Evolutionary conservation across 805 yeast genomes (phyloP), one percentile per base, ranked within the genome.

Genomic region (Wickerhamiella qilinensis): DNA sequence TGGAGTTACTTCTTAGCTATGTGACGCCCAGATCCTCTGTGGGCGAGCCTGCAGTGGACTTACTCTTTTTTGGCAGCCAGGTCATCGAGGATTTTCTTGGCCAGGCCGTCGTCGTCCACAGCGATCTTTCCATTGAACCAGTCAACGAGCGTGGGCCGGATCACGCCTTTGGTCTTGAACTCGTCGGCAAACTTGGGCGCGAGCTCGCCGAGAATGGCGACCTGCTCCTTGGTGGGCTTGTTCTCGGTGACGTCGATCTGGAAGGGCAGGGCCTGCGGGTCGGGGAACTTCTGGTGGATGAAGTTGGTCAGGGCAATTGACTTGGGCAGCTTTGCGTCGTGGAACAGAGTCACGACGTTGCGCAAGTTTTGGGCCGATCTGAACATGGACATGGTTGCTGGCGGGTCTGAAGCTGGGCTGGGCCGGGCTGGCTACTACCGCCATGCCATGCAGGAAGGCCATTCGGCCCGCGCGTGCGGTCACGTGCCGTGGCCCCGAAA

Each of bases 61-160:
- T 30, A 6, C n/a, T 30, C 33, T 7, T 28, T 28, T 14, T 11
- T n/a, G 16, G n/a, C 30, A 25, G 35, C 35, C 14, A 50, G 38
- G 15, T 50, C 49, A 11, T 44, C 60, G 44, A 72, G 54, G 37
- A 73, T 63, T 38, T 63, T 52, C 39, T 60, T 57, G 31, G 76
- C 58, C 2, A 63, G 55, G 4, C 55, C 49, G 36, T 60, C 65
- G 37, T 57, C 56, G 45, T 70, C 64, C 30, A 68, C 64, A 2
- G 81, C 80, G 19, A 73, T 58, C 51, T 62, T 50, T 36, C 67
- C 65, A 46, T 71, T 64, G 45, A 69, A 72, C 80, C 81, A 75
- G 54, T 75, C 80, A 14, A 75, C 77, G 15, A 73, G 59, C 33
- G 72, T 55, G 1, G 77, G 77, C 47, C 59, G 44, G 56, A 63